A percentile compares a stretch with the other conserved stretches of the same genome.
These are phyloP conservation scores for Hyaloperonospora arabidopsidis DNA, from an alignment of 352 stramenopile genomes.

Conservation along the genomic window DNA sequence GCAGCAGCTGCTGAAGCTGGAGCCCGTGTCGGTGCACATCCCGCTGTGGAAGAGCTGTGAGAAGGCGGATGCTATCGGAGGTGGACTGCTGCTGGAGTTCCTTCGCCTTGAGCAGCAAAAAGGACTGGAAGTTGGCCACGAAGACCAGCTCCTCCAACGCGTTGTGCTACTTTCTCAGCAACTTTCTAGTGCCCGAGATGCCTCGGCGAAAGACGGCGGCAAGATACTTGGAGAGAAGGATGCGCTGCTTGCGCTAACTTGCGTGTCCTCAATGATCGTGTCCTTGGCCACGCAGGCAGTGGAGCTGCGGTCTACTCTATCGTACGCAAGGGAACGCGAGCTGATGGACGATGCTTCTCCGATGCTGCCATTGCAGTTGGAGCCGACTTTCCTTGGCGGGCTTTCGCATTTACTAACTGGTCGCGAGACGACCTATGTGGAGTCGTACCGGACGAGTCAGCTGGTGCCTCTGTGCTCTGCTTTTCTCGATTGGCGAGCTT, in stretches of 20 bases:
- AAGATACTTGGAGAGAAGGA: constrained; percentile 19
- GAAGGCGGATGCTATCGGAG: constrained; percentile 40
- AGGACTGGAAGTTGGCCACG: constrained; percentile 40
- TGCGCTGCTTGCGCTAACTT: constrained; percentile 36
- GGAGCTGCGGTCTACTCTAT: constrained; percentile 42
- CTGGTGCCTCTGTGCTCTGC: constrained; percentile 49
- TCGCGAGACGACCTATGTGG: constrained; percentile 45
- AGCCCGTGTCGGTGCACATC: constrained; percentile 44
- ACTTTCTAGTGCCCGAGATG: constrained; percentile 35
- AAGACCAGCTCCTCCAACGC: constrained; percentile 56
- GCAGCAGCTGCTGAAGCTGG: constrained; percentile 49
- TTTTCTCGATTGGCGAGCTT: constrained; percentile 56
- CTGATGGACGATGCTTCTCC: constrained; percentile 14
- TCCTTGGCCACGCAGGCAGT: constrained; percentile 46
- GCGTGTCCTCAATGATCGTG: constrained; percentile 55
- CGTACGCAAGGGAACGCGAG: constrained; percentile 42
- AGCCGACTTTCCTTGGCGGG: constrained; percentile 37
- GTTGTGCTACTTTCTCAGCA: constrained; percentile 48
- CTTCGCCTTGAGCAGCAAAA: constrained; percentile 57
- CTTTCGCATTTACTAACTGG: constrained; percentile 37
- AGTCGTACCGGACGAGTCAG: constrained; percentile 47
- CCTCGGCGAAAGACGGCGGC: constrained; percentile 17
- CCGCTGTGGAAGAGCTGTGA: constrained; percentile 56
- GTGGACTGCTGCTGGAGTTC: constrained; percentile 63
- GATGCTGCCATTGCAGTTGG: constrained; percentile 33